phyloP scores from a whole-genome alignment of 805 yeast genomes.

The Saccharomycopsis sp. region DNA sequence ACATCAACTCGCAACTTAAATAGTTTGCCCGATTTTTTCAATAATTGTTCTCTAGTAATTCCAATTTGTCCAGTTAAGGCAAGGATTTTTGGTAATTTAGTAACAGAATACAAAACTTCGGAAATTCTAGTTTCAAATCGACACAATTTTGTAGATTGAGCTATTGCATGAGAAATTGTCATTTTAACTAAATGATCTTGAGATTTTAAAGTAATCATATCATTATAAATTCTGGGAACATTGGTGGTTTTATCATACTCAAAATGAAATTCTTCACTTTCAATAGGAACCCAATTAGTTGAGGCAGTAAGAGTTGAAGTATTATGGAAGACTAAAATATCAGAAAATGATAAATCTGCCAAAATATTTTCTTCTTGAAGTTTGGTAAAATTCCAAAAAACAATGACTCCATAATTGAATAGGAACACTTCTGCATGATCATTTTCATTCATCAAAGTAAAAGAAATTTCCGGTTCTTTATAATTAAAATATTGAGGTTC shows the following conservation, averaged over 20 bases:
- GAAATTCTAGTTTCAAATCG: conserved; percentile 89
- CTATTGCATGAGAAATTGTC: conserved; percentile 92
- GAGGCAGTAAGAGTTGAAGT: too few relatives aligned
- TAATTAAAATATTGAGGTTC: conserved; percentile 82
- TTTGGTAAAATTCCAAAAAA: conserved; percentile 94
- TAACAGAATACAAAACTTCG: conserved; percentile 68
- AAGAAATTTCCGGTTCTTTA: conserved; percentile 22
- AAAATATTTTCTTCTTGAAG: conserved; percentile 85
- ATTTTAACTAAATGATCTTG: conserved; percentile 90
- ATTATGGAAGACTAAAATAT: conserved; percentile 58
- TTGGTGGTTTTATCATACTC: conserved; percentile 45
- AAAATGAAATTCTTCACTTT: conserved; percentile 62
- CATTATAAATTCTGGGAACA: conserved; percentile 76
- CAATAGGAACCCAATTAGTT: too few relatives aligned
- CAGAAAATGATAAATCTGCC: conserved; percentile 68
- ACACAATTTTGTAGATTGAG: conserved; percentile 88
- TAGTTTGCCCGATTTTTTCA: conserved; percentile 82
- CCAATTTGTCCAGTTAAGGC: conserved; percentile 88
- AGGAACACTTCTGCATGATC: conserved; percentile 80
- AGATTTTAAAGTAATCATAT: conserved; percentile 80
- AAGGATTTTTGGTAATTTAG: conserved; percentile 79
- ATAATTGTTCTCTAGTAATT: conserved; percentile 68
- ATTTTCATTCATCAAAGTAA: conserved; percentile 5
- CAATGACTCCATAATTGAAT: conserved; percentile 90
- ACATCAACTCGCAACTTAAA: conserved; percentile 91